phyloP scores from a whole-genome alignment of 2,329 filamentous ascomycete species.

The Fusarium circinatum region DNA sequence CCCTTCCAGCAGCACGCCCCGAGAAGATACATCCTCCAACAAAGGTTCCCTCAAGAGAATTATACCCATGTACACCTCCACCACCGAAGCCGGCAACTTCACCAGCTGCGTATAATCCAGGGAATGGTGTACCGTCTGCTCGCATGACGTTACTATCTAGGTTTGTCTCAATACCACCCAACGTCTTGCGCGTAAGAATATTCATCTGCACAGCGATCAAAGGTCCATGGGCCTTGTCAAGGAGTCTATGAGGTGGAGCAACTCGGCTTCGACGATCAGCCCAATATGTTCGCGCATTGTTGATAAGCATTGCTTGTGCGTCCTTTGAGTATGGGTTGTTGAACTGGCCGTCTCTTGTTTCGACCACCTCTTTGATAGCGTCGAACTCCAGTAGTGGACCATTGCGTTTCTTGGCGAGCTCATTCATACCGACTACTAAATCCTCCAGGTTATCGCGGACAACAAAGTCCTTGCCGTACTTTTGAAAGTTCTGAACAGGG shows the following conservation, averaged over 20 bases:
- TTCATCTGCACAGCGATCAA: slow-evolving; percentile 71
- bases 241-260: slow-evolving; percentile 62
- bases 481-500: slow-evolving; percentile 67
- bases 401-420: slow-evolving; percentile 56
- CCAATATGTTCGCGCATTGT: slow-evolving; percentile 66
- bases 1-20: slow-evolving; percentile 65
- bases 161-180: slow-evolving; percentile 70
- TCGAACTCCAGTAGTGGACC: slow-evolving; percentile 61
- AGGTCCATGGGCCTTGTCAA: slow-evolving; percentile 66
- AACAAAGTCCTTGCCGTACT: slow-evolving; percentile 68
- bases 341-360: slow-evolving; percentile 65
- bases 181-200: slow-evolving; percentile 68
- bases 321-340: slow-evolving; percentile 68
- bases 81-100: slow-evolving; percentile 71
- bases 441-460: slow-evolving; percentile 66
- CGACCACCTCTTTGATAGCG: slow-evolving; percentile 58
- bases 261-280: slow-evolving; percentile 63
- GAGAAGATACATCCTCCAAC: slow-evolving; percentile 72
- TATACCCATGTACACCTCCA: slow-evolving; percentile 71
- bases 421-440: slow-evolving; percentile 68
- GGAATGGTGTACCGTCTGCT: slow-evolving; percentile 59
- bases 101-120: slow-evolving; percentile 68
- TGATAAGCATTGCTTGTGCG: slow-evolving; percentile 69
- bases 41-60: slow-evolving; percentile 70
- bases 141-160: slow-evolving; percentile 65